Conservation (phyloP, 176 grass and related monocot genomes). For the Saccharum spontaneum region DNA sequence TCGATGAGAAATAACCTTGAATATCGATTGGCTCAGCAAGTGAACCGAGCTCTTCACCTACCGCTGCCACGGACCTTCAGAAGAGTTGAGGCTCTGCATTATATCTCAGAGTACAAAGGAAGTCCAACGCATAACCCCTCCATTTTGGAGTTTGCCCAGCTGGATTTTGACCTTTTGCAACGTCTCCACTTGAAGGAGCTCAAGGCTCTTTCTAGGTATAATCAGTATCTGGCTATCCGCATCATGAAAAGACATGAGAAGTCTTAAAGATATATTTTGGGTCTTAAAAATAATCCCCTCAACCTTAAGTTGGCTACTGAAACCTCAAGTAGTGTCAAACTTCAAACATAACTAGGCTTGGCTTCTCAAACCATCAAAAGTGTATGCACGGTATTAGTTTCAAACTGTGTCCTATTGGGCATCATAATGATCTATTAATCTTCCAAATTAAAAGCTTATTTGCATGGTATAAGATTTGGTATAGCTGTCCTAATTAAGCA, state of each 20-base stretch:
- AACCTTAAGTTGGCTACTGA: background rate
- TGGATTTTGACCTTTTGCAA: constrained; percentile 36
- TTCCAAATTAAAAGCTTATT: background rate
- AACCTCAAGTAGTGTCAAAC: background rate
- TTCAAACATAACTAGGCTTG: background rate
- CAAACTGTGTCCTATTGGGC: background rate
- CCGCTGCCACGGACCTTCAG: constrained; percentile 28
- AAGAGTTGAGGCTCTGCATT: constrained; percentile 27
- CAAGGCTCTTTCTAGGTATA: constrained; percentile 40
- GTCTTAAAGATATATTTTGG: background rate
- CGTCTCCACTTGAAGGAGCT: constrained; percentile 39
- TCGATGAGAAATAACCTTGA: constrained; percentile 3
- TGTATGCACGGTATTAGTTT: background rate
- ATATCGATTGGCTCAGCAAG: constrained; percentile 12
- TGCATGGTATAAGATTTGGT: background rate
- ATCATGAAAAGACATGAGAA: background rate
- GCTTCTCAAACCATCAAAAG: background rate
- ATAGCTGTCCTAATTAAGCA: background rate
- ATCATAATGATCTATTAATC: background rate
- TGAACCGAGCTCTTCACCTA: constrained; percentile 30
- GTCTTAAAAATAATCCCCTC: background rate
- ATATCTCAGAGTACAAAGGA: constrained; percentile 25
- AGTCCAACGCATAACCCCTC: background rate
- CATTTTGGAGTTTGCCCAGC: constrained; percentile 31
- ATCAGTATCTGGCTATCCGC: background rate